Conservation (phyloP, 2,329 filamentous ascomycete genomes). For the Paraphaeosphaeria sporulosa region DNA sequence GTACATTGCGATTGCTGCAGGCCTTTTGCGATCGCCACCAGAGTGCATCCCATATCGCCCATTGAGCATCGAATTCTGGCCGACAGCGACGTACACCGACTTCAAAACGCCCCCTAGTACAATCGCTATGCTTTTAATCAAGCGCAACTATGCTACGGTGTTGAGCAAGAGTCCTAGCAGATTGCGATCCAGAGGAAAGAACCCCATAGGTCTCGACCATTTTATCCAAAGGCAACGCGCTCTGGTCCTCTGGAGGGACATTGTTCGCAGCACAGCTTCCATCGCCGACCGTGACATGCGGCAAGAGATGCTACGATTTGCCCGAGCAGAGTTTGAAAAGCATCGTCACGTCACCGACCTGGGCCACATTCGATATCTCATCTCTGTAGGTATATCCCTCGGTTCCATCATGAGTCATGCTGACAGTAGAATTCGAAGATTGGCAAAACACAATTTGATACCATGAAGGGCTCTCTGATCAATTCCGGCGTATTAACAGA, state of each 20-base stretch:
- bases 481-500: slow-evolving; percentile 34
- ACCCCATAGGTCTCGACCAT: slow-evolving; percentile 43
- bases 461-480: slow-evolving; percentile 52
- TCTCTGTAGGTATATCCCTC: slow-evolving; percentile 38
- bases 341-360: slow-evolving; percentile 56
- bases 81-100: background rate
- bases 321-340: slow-evolving; percentile 58
- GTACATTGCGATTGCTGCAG: background rate
- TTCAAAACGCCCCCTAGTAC: background rate
- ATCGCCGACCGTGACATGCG: slow-evolving; percentile 40
- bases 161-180: slow-evolving; percentile 37
- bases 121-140: background rate
- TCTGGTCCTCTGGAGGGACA: slow-evolving; percentile 57
- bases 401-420: background rate
- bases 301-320: slow-evolving; percentile 57
- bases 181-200: slow-evolving; percentile 41
- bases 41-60: background rate
- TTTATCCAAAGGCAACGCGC: slow-evolving; percentile 59
- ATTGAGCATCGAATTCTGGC: background rate
- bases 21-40: background rate
- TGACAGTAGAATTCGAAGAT: slow-evolving; percentile 38
- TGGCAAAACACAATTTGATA: slow-evolving; percentile 60
- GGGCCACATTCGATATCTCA: slow-evolving; percentile 20
- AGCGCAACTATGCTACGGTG: slow-evolving; percentile 40
- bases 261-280: slow-evolving; percentile 51